Base-by-base conservation (phyloP, 2,329 filamentous ascomycete species). In the Sphaceloma murrayae region DNA sequence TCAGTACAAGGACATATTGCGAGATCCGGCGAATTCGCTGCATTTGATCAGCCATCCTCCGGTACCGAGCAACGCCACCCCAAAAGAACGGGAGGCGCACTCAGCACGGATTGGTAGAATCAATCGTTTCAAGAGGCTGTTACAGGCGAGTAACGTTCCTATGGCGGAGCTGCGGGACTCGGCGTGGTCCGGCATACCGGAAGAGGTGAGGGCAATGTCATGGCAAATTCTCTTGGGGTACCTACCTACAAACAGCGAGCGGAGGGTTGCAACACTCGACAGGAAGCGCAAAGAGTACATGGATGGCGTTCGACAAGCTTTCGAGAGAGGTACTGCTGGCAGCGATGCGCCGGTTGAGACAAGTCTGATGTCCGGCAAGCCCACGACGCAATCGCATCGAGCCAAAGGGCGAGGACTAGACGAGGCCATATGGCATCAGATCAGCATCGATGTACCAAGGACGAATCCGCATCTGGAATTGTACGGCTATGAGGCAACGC, bases 341-440 rank as follows among this genome's bases (percentile, higher is more conserved):
- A 62, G 58, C 42, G 54, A 58, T 4, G 59, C 50, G 34, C 60
- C 64, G 9, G 43, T 46, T 4, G 42, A 45, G 22, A 45, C 42
- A 8, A 45, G 29, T 16, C 22, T 45, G 19, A 45, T 45, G 42
- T 30, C 31, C 6, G 42, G 42, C 4, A 39, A 26, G 22, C 43
- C 51, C 11, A 46, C 47, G 11, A 34, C 19, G 24, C 43, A 30
- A 2, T 55, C 61, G 5, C 65, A 64, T 55, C 78, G 85, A 50
- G 73, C 77, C 32, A 70, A 73, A 50, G 77, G 79, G 2, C 76
- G 85, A 45, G 89, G 88, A 2, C 67, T 98, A 13, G 93, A 98
- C 55, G 91, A 98, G 67, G 83, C 86, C n/a, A 80, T 98, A 48
- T 98, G 91, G 91, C 91, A 98, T 67, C 91, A 98, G 60, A 96